phyloP scores from a whole-genome alignment of 1,284 basidiomycete species.

The Ceratobasidium sp. region DNA sequence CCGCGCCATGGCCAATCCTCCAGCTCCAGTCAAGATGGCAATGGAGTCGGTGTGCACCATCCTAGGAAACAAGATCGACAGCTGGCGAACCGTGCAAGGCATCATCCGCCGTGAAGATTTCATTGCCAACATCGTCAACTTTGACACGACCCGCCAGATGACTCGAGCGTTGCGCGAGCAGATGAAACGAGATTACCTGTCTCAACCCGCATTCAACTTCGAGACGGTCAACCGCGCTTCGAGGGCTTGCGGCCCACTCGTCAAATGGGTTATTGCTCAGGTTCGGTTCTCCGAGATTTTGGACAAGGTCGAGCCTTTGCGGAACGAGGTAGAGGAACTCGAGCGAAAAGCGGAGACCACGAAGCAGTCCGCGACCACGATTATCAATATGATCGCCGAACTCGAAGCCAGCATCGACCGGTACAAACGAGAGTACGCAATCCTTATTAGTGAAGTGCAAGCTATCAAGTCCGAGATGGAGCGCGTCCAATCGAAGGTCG shows the following conservation, averaged over 20 bases:
- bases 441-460: slow-evolving; percentile 97
- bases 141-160: slow-evolving; percentile 94
- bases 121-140: slow-evolving; percentile 96
- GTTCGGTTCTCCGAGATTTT: slow-evolving; percentile 98
- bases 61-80: slow-evolving; percentile 97
- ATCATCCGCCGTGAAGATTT: slow-evolving; percentile 99
- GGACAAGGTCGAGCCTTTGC: slow-evolving; percentile 96
- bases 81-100: slow-evolving; percentile 96
- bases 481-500: slow-evolving; percentile 95
- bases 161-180: slow-evolving; percentile 88
- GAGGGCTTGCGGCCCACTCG: slow-evolving; percentile 97
- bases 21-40: slow-evolving; percentile 96
- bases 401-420: slow-evolving; percentile 92
- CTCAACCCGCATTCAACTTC: slow-evolving; percentile 92
- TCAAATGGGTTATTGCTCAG: slow-evolving; percentile 98
- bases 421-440: slow-evolving; percentile 98
- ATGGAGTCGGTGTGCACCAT: slow-evolving; percentile 99
- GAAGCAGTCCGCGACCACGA: slow-evolving; percentile 90
- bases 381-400: slow-evolving; percentile 93
- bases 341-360: slow-evolving; percentile 93
- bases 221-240: slow-evolving; percentile 96
- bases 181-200: slow-evolving; percentile 96
- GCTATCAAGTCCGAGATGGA: slow-evolving; percentile 99
- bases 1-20: slow-evolving; percentile 98
- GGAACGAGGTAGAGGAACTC: slow-evolving; percentile 94